phyloP scores from a whole-genome alignment of 305 asterid species.

The Caryopteris hybrid region DNA sequence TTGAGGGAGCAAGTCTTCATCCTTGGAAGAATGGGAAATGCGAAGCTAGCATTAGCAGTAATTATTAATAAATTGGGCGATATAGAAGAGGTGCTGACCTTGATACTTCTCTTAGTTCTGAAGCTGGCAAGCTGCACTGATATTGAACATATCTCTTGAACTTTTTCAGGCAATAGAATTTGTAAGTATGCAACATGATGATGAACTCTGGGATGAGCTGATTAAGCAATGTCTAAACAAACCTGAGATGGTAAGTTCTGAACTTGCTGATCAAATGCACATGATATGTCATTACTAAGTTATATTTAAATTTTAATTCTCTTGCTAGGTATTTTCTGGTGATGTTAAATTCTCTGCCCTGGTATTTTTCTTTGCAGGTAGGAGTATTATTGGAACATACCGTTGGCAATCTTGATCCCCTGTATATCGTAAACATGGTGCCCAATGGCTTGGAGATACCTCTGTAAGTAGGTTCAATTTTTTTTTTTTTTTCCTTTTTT shows the following conservation, averaged over 20 bases:
- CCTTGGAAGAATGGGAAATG: conserved; percentile 98
- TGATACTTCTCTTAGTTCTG: conserved; percentile 18
- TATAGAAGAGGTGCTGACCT: conserved; percentile 66
- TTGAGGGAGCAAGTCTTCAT: conserved; percentile 88
- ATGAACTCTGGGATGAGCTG: conserved; percentile 98
- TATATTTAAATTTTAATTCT: no score
- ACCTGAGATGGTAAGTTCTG: conserved; percentile 85
- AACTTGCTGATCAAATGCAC: conserved; percentile 10
- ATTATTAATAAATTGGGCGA: conserved; percentile 86
- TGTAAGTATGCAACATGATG: conserved; percentile 92
- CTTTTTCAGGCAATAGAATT: conserved; percentile 87
- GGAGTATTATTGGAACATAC: conserved; percentile 95
- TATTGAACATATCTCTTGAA: conserved; percentile 23
- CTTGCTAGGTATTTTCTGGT: no score
- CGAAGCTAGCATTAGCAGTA: conserved; percentile 85
- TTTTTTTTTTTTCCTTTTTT: not conserved
- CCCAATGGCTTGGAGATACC: conserved; percentile 98
- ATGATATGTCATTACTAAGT: conserved; percentile 1
- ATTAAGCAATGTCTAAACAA: conserved; percentile 84
- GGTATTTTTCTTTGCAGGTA: conserved; percentile 49
- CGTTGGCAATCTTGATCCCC: conserved; percentile 98
- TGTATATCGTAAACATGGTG: conserved; percentile 80
- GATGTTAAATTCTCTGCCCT: not conserved
- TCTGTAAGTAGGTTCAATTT: conserved; percentile 46
- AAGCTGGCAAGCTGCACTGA: conserved; percentile 17